Conservation (phyloP, 768 basidiomycete genomes). For the Xerocomellus intermedius region DNA sequence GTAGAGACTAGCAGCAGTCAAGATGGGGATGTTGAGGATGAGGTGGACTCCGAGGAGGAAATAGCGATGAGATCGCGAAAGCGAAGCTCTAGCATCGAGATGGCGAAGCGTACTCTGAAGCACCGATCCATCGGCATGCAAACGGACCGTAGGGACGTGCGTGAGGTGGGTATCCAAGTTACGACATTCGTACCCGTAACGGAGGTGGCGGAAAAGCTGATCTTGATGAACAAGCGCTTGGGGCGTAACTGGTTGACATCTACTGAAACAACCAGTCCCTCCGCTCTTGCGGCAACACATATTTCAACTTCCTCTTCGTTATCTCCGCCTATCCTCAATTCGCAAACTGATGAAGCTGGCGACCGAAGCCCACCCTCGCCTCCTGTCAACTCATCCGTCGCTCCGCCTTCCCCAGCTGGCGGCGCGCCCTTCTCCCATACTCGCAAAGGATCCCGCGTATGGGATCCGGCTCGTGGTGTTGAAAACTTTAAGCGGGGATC, state of each 20-base stretch:
- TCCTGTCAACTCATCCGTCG: conserved; percentile 55
- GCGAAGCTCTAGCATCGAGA: conserved; percentile 32
- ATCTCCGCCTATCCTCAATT: conserved; percentile 12
- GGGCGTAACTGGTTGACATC: conserved; percentile 21
- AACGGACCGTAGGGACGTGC: conserved; percentile 55
- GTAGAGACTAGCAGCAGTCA: conserved; percentile 70
- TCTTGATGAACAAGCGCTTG: conserved; percentile 19
- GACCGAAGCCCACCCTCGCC: conserved; percentile 7
- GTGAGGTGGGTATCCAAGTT: conserved; percentile 61
- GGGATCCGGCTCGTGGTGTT: conserved; percentile 83
- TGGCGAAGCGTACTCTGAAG: conserved; percentile 30
- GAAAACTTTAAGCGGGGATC: conserved; percentile 86
- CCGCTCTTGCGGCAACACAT: neutral
- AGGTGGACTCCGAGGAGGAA: conserved; percentile 56
- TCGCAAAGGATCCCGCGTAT: conserved; percentile 61
- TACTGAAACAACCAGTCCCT: neutral
- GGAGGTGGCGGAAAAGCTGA: conserved; percentile 24
- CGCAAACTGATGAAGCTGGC: conserved; percentile 10
- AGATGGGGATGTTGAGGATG: conserved; percentile 82
- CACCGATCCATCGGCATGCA: conserved; percentile 73
- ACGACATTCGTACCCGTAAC: conserved; percentile 19
- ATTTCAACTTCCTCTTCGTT: neutral
- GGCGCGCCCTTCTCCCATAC: conserved; percentile 31
- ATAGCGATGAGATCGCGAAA: conserved; percentile 33
- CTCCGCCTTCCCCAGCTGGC: conserved; percentile 52